A percentile compares a stretch with the other conserved stretches of the same genome.
phyloP scores from a whole-genome alignment of 2,329 filamentous ascomycete species.

The Calonectria leucothoes region DNA sequence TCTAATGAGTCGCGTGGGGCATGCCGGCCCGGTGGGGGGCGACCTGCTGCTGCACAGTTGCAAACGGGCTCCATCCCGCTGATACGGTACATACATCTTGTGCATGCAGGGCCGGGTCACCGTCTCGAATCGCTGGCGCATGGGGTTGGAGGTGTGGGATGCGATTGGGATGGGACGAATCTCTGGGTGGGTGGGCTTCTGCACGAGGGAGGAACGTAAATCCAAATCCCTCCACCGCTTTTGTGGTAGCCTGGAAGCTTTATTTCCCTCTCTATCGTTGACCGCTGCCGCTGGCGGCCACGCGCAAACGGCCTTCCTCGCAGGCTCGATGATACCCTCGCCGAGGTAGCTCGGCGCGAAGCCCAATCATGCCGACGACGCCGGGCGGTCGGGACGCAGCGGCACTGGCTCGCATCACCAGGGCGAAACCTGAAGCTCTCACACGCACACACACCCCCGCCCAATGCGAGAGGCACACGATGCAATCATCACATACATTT shows the following conservation, averaged over 20 bases:
- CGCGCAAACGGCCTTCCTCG: not conserved
- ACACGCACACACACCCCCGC: no score
- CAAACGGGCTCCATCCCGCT: slow-evolving; percentile 16
- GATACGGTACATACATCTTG: not conserved
- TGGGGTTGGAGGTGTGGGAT: not conserved
- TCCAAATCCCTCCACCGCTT: slow-evolving; percentile 3
- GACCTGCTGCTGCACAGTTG: not conserved
- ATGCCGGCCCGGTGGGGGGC: not conserved
- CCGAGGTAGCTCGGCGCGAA: not conserved
- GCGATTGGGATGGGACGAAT: slow-evolving; percentile 15
- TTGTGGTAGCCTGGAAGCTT: not conserved
- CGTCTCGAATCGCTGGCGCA: slow-evolving; percentile 13
- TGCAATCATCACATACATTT: not conserved
- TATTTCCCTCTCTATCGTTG: no score
- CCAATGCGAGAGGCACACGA: not conserved
- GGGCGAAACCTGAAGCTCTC: not conserved
- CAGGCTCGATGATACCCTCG: not conserved
- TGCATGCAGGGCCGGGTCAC: not conserved
- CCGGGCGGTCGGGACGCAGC: slow-evolving; percentile 20
- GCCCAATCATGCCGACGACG: slow-evolving; percentile 16
- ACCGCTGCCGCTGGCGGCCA: slow-evolving; percentile 1
- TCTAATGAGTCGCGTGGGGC: slow-evolving; percentile 7
- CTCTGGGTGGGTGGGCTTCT: not conserved
- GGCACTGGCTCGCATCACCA: slow-evolving; percentile 15
- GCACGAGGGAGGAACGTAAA: slow-evolving; percentile 7